Conservation (phyloP, 1,284 basidiomycete species). For the Rhodotorula sp. region DNA sequence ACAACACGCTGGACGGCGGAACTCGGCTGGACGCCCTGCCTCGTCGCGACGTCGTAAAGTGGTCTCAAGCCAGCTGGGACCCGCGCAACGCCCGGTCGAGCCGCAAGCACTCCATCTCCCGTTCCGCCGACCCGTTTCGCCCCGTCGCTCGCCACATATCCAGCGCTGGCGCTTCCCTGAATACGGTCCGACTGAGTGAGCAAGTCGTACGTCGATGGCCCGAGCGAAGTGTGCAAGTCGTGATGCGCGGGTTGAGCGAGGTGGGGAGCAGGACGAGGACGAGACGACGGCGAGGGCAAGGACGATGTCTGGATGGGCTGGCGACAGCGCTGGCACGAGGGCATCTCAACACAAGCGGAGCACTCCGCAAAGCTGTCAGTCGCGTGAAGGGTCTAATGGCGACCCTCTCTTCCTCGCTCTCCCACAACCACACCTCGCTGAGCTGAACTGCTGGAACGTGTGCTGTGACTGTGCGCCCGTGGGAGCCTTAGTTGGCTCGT, state of each 20-base stretch:
- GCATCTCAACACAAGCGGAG: not conserved
- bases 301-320: conserved; percentile 28
- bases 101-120: too few species aligned
- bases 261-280: not conserved
- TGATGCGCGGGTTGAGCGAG: conserved; percentile 44
- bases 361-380: too few species aligned
- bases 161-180: conserved; percentile 9
- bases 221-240: conserved; percentile 74
- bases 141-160: too few species aligned
- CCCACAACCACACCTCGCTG: too few species aligned
- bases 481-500: not conserved
- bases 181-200: conserved; percentile 60
- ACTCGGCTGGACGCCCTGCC: conserved; percentile 20
- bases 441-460: too few species aligned
- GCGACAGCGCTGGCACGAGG: conserved; percentile 36
- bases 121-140: too few species aligned
- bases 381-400: too few species aligned
- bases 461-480: too few species aligned
- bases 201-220: conserved; percentile 80
- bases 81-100: conserved; percentile 45
- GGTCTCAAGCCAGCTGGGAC: conserved; percentile 36
- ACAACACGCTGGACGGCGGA: conserved; percentile 45
- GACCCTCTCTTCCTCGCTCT: too few species aligned
- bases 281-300: conserved; percentile 1
- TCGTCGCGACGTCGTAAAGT: conserved; percentile 48